These are phyloP conservation scores for Boletus edulis DNA, from an alignment of 768 basidiomycete species.

Conservation along the genomic window DNA sequence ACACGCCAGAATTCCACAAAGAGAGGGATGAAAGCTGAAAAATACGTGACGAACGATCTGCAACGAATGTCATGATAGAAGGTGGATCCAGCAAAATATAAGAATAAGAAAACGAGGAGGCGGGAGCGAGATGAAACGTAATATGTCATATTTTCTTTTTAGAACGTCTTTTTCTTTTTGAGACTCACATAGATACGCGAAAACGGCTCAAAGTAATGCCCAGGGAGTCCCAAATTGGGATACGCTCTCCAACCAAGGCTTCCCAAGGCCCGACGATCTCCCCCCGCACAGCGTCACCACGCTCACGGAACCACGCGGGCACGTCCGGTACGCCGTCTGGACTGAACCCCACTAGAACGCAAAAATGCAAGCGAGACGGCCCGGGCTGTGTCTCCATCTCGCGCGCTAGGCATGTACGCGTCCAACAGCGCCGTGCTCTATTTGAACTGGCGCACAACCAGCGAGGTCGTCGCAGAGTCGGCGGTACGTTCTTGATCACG, in stretches of 20 bases:
- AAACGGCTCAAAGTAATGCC: constrained; percentile 66
- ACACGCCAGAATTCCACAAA: too few species aligned
- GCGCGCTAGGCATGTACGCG: constrained; percentile 39
- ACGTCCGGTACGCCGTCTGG: constrained; percentile 34
- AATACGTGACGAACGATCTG: too few species aligned
- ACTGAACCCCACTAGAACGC: constrained; percentile 50
- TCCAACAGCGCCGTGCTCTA: constrained; percentile 47
- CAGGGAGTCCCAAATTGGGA: constrained; percentile 53
- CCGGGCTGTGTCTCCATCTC: constrained; percentile 4
- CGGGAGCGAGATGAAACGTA: too few species aligned
- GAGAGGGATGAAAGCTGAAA: constrained; percentile 41
- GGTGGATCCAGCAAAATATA: too few species aligned
- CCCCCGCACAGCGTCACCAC: constrained; percentile 29
- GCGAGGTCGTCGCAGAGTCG: constrained; percentile 25
- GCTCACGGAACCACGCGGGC: constrained; percentile 53
- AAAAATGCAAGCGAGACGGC: constrained; percentile 47
- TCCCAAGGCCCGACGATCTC: constrained; percentile 48
- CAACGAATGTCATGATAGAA: too few species aligned
- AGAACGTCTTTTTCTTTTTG: not conserved
- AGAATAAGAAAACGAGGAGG: too few species aligned
- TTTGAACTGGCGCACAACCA: constrained; percentile 48
- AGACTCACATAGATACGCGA: constrained; percentile 38
- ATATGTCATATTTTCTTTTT: too few species aligned
- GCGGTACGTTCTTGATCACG: constrained; percentile 29
- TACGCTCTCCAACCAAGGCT: constrained; percentile 30